Evolutionary conservation across 2,329 filamentous ascomycete species (phyloP), one percentile per base, ranked within the genome.

Genomic region (Ophiocordyceps sinensis): DNA sequence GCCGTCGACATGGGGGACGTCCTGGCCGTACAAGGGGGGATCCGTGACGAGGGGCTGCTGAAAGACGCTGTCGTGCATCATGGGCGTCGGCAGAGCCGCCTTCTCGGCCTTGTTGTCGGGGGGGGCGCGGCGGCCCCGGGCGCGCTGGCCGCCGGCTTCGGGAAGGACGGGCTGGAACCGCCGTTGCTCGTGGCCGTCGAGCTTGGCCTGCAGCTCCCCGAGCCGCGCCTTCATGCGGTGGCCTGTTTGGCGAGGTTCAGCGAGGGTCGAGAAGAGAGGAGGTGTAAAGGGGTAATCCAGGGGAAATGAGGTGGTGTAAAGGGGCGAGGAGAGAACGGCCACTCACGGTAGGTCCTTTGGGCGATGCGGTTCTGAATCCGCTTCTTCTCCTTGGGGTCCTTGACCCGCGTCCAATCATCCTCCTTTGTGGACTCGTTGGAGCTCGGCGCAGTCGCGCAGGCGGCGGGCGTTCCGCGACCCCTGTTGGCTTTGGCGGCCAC

Each of bases 221-320:
- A 58, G 49, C 15, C 51, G 47, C 19, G 50, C 53, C 43, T 58
- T 58, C 54, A 58, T 55, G 14, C 55, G 54, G 36, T 58, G 51
- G 31, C 55, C 55, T 37, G 34, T 14, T 17, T 14, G 5, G 17
- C 17, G 34, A 12, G n/a, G n/a, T n/a, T n/a, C n/a, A n/a, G n/a
- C n/a, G n/a, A n/a, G n/a, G n/a, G n/a, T n/a, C n/a, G n/a, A n/a
- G n/a, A n/a, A n/a, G n/a, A n/a, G n/a, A n/a, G 19, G 19, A 3
- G 19, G 4, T 19, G 19, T 19, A 3, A 19, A 19, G 19, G 19
- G 19, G 19, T n/a, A n/a, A n/a, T n/a, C n/a, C n/a, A n/a, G n/a
- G n/a, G n/a, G n/a, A n/a, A n/a, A n/a, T n/a, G n/a, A n/a, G 19
- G 19, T 19, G 19, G 4, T 19, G 19, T 19, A 3, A 19, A 19